These are phyloP conservation scores for Ambrosia hybrid DNA, from an alignment of 140 eudicot species.

Conservation along the genomic window DNA sequence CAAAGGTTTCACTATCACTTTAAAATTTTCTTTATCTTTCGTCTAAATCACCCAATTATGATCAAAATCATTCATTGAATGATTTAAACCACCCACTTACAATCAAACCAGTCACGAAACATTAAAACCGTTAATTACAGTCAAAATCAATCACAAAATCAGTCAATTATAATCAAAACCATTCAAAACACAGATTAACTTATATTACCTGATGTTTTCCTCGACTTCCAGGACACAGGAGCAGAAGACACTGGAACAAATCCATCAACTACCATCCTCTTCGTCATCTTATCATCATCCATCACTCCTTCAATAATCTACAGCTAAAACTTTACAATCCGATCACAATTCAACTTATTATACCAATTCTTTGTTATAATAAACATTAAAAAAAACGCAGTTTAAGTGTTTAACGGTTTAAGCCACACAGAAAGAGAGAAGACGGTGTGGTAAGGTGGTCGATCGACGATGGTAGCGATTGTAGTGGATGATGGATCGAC, in stretches of 20 bases:
- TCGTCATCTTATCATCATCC: conserved; percentile 46
- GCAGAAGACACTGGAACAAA: conserved; percentile 67
- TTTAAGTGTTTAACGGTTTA: conserved; percentile 18
- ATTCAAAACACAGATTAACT: background rate
- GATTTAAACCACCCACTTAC: background rate
- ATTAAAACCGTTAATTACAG: background rate
- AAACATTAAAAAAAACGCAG: conserved; percentile 21
- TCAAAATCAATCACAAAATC: background rate
- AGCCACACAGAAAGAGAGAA: conserved; percentile 22
- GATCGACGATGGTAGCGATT: no score
- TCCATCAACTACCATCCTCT: conserved; percentile 44
- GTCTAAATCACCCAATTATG: no score
- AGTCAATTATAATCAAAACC: background rate
- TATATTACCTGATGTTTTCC: conserved; percentile 61
- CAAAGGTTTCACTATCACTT: no score
- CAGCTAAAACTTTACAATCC: conserved; percentile 12
- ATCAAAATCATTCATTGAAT: no score
- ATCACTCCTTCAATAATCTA: conserved; percentile 28
- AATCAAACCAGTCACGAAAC: background rate
- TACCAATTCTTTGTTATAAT: conserved; percentile 1
- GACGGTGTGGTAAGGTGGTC: no score
- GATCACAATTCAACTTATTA: conserved; percentile 14
- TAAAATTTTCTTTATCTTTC: no score
- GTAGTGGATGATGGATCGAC: no score
- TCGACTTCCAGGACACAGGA: conserved; percentile 80